Base-by-base conservation (phyloP, 208 protist genomes). In the Trypanosoma cruzi region DNA sequence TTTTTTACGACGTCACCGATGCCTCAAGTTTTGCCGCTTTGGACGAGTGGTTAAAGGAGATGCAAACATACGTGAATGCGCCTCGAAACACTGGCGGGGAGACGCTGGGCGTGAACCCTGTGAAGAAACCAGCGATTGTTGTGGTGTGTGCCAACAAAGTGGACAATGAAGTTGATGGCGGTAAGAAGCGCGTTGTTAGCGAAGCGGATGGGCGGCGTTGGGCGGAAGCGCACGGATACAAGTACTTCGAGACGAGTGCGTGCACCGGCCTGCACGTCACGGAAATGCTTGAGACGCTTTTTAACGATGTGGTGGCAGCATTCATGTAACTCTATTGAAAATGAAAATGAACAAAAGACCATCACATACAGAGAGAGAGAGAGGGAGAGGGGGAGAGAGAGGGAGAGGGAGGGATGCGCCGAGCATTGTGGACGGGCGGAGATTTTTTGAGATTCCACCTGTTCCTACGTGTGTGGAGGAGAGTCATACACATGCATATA, bases 191-290 rank as follows among this genome's bases (percentile, higher is more conserved):
- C 0, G 76, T 67, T 1, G 86, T 95, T 68, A 85, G 64, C 11
- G 76, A 88, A 57, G 81, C 71, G 54, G 67, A 87, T 37, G 90
- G 77, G 4, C 76, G 77, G 44, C 46, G 70, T 29, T 96, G 90
- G 90, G 87, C 90, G 11, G 57, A 75, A 29, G 69, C 52, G 36
- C 75, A 87, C 20, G 78, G 79, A 53, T 88, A 76, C n/a, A 81
- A 64, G 13, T 96, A 93, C 81, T 91, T 76, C 64, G 88, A 94
- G 50, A 88, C 81, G 4, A 93, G 85, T 68, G 85, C 88, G 40
- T 90, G 76, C 54, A 88, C 74, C 1, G 84, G 68, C 13, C 60
- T 42, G 55, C 65, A 54, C 29, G 83, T 93, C 24, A 68, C 67
- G 56, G 84, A 85, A 50, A 61, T 77, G 13, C 73, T 96, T 26